Percentiles rank a stretch among this genome's conserved stretches.
phyloP scores from a whole-genome alignment of 768 basidiomycete genomes.

The Dacryopinax primogenitus region DNA sequence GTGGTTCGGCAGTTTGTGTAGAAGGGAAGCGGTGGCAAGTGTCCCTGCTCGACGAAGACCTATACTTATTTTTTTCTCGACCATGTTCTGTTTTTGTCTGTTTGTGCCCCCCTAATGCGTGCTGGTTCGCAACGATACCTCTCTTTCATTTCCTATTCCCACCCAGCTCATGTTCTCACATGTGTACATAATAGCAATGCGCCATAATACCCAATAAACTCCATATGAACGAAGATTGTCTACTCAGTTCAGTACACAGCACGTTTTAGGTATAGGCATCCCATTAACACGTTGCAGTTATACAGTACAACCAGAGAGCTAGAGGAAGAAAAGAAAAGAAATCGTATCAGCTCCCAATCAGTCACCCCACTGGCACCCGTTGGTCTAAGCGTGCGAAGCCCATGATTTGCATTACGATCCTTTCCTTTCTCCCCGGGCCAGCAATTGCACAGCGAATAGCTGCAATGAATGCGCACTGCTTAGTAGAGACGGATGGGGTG shows the following conservation, averaged over 20 bases:
- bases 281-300: background rate
- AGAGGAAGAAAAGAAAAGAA: conserved; percentile 12
- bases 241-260: background rate
- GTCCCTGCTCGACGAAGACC: background rate
- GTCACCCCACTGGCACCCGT: conserved; percentile 53
- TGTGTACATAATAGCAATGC: background rate
- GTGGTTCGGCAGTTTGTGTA: no score
- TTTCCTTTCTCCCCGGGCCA: conserved; percentile 22
- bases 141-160: background rate
- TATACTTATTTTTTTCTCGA: background rate
- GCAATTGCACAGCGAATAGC: conserved; percentile 14
- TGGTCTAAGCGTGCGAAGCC: conserved; percentile 99
- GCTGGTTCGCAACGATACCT: background rate
- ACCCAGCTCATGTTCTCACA: background rate
- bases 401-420: conserved; percentile 71
- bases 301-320: background rate
- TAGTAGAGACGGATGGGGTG: conserved; percentile 92
- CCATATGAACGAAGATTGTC: background rate
- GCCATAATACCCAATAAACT: background rate
- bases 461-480: conserved; percentile 19
- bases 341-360: conserved; percentile 83
- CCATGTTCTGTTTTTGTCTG: background rate
- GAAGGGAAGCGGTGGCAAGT: no score
- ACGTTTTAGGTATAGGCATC: background rate
- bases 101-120: background rate